Evolutionary conservation across 495 filamentous ascomycete species (phyloP).

Genomic region (Platismatia glauca): DNA sequence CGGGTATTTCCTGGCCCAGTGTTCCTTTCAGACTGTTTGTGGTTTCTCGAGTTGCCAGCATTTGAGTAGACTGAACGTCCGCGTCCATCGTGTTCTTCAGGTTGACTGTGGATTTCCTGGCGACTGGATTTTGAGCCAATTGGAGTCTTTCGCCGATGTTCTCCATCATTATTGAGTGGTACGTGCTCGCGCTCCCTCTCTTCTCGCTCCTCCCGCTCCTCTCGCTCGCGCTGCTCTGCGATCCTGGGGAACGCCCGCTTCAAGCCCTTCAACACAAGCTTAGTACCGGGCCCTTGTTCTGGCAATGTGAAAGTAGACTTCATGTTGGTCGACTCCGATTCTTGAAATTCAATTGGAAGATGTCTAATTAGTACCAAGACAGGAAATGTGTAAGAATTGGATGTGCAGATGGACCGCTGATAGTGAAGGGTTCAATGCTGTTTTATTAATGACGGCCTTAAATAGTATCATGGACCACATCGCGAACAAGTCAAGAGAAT

Average conservation of each 20-base stretch:
- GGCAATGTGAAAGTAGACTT: background rate
- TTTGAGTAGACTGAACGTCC: background rate
- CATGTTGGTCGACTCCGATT: background rate
- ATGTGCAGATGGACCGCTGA: background rate
- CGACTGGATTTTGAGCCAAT: background rate
- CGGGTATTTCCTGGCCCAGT: too few relatives aligned
- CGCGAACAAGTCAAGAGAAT: background rate
- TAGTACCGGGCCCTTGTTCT: background rate
- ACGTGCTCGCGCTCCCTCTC: background rate
- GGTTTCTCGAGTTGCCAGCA: background rate
- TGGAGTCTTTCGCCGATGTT: too few relatives aligned
- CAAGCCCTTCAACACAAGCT: background rate
- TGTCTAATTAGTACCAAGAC: background rate
- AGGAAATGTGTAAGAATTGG: background rate
- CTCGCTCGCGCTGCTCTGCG: background rate
- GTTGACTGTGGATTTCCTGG: background rate
- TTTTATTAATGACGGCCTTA: background rate
- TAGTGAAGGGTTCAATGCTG: background rate
- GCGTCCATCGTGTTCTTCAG: background rate
- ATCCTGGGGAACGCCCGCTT: background rate
- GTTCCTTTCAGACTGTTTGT: background rate
- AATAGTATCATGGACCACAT: background rate
- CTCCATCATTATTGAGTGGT: background rate
- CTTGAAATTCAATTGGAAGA: background rate
- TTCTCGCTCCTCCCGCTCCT: background rate